Percentiles rank a stretch among this genome's conserved stretches.
Evolutionary conservation across 768 basidiomycete species (phyloP).

Genomic region (Phlebiopsis gigantea): DNA sequence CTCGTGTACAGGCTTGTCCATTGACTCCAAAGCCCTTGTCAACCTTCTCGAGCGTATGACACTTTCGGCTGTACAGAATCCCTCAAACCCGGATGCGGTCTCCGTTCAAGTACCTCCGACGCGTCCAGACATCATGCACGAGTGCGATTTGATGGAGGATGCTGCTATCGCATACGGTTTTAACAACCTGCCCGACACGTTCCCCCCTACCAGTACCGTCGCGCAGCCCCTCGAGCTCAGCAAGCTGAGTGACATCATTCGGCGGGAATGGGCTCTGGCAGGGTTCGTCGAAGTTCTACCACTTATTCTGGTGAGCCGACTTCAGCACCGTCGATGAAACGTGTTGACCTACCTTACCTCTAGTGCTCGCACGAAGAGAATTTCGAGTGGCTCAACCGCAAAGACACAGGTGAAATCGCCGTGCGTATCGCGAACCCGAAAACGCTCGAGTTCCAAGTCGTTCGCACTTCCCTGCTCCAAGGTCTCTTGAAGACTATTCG

Average conservation of each 20-base stretch:
- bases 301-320: conserved; percentile 72
- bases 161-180: conserved; percentile 97
- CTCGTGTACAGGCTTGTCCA: conserved; percentile 84
- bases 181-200: conserved; percentile 89
- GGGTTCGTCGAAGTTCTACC: conserved; percentile 97
- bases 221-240: conserved; percentile 89
- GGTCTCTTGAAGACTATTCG: conserved; percentile 95
- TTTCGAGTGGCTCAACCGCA: conserved; percentile 87
- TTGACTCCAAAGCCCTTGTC: conserved; percentile 61
- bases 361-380: conserved; percentile 99
- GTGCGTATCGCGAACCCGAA: conserved; percentile 96
- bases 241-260: conserved; percentile 83
- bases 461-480: conserved; percentile 92
- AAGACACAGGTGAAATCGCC: conserved; percentile 75
- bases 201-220: conserved; percentile 92
- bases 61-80: conserved; percentile 49
- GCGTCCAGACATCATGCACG: conserved; percentile 96
- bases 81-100: conserved; percentile 59
- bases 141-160: conserved; percentile 98
- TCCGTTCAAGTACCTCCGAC: conserved; percentile 82
- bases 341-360: neutral
- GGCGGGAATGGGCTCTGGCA: conserved; percentile 87
- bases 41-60: conserved; percentile 83
- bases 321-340: neutral
- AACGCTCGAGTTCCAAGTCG: conserved; percentile 96